Evolutionary conservation across 345 rosid species (phyloP).

Genomic region (Rhizophora mangle): DNA sequence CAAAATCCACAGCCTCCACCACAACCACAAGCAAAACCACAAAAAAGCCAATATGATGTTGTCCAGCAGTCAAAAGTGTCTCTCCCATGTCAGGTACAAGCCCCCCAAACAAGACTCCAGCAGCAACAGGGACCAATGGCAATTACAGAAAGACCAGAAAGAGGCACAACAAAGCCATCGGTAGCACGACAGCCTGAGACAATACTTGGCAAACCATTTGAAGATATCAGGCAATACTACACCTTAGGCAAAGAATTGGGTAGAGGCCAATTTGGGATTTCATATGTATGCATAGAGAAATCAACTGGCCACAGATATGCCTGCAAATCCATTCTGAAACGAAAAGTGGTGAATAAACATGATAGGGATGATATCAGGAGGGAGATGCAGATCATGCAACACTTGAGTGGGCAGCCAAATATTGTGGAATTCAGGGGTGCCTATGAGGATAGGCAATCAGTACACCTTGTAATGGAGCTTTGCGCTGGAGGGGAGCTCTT

Average conservation of each 20-base stretch:
- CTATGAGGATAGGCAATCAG: conserved; percentile 70
- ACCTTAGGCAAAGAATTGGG: conserved; percentile 68
- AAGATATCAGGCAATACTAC: conserved; percentile 54
- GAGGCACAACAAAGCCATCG: conserved; percentile 12
- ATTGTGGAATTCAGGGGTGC: conserved; percentile 78
- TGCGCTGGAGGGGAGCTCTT: conserved; percentile 95
- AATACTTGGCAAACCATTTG: conserved; percentile 67
- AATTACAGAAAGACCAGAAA: background rate
- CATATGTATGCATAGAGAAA: conserved; percentile 68
- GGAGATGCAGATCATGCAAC: conserved; percentile 82
- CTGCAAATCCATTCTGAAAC: conserved; percentile 75
- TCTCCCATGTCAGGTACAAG: conserved; percentile 21
- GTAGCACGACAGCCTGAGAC: conserved; percentile 31
- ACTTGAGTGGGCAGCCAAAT: conserved; percentile 77
- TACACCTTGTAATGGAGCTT: conserved; percentile 87
- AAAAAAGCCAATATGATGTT: background rate
- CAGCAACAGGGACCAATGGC: conserved; percentile 14
- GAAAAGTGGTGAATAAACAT: conserved; percentile 53
- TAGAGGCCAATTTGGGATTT: conserved; percentile 80
- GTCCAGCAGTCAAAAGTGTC: conserved; percentile 30
- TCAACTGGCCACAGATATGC: conserved; percentile 65
- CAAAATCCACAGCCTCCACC: conserved; percentile 4
- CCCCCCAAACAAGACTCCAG: conserved; percentile 6
- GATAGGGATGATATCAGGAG: conserved; percentile 71
- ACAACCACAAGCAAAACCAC: conserved; percentile 17